phyloP scores from a whole-genome alignment of 805 yeast species.

The Henningerozyma blattae region DNA sequence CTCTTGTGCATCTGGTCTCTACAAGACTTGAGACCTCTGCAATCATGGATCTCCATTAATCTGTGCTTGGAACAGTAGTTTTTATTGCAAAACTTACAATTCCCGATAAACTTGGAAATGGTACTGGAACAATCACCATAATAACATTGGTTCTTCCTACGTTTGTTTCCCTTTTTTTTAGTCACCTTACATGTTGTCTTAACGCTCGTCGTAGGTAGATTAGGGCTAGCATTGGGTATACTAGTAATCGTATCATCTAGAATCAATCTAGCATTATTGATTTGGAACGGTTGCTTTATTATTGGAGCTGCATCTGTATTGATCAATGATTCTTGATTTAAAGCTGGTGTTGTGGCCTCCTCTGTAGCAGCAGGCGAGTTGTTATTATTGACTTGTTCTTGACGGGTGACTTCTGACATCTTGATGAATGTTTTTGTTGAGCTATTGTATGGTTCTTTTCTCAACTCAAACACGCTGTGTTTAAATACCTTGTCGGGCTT shows the following conservation, averaged over 20 bases:
- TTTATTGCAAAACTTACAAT: conserved; percentile 74
- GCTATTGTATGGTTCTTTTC: too few species aligned
- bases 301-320: background rate
- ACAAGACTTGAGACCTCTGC: conserved; percentile 67
- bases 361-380: background rate
- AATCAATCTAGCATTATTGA: background rate
- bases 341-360: background rate
- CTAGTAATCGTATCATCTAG: background rate
- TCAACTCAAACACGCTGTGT: too few species aligned
- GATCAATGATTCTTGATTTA: background rate
- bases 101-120: conserved; percentile 60
- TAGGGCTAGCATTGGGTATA: background rate
- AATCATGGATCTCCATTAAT: conserved; percentile 70
- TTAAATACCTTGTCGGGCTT: too few species aligned
- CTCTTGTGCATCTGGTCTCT: conserved; percentile 75
- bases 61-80: conserved; percentile 82
- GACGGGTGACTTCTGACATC: background rate
- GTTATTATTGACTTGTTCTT: background rate
- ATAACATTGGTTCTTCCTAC: conserved; percentile 33
- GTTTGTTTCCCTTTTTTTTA: background rate
- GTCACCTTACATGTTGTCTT: background rate
- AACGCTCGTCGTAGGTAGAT: background rate
- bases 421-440: too few species aligned
- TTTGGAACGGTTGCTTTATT: background rate
- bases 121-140: conserved; percentile 49